Base-by-base conservation (phyloP, 1,284 basidiomycete species). In the Fomes fomentarius region DNA sequence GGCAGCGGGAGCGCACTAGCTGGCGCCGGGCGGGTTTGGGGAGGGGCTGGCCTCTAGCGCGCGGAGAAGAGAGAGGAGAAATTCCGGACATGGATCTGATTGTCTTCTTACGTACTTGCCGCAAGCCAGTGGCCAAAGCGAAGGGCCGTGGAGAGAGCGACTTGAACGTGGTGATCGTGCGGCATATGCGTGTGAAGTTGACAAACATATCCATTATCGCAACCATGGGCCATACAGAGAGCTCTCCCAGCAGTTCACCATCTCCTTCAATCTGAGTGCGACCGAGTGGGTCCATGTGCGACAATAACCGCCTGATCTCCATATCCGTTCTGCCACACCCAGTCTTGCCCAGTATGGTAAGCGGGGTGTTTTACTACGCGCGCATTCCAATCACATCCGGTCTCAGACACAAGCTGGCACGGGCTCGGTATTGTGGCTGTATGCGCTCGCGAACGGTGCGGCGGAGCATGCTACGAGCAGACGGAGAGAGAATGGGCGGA, bases 111-210 rank as follows among this genome's bases (percentile, higher is more conserved):
- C 58, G 58, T 60, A 55, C 47, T 35, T 46, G 47, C 51, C 52
- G 50, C 45, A 24, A 31, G 52, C 34, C n/a, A n/a, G 19, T 40
- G 22, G 24, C 35, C 48, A 47, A 34, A 40, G 33, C 38, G 49
- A 30, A 12, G 28, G 45, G 46, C 46, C 37, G 50, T 46, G 50
- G 42, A 50, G 50, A 35, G 40, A 14, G 35, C 9, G 38, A 49
- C 40, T 47, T 44, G 54, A 57, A 56, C 58, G 58, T 60, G 58
- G 55, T 52, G 52, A 52, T 47, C 46, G 58, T 60, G 58, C 58
- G 58, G 58, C 52, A 34, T 21, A 39, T 45, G 45, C 58, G 58
- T 60, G 58, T 52, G 58, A 60, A 60, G 51, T 15, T 12, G 11
- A 15, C 40, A 28, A 42, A 25, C 28, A 28, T 21, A 21, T 30